phyloP scores from a whole-genome alignment of 768 basidiomycete species.

The Mycena vulgaris region DNA sequence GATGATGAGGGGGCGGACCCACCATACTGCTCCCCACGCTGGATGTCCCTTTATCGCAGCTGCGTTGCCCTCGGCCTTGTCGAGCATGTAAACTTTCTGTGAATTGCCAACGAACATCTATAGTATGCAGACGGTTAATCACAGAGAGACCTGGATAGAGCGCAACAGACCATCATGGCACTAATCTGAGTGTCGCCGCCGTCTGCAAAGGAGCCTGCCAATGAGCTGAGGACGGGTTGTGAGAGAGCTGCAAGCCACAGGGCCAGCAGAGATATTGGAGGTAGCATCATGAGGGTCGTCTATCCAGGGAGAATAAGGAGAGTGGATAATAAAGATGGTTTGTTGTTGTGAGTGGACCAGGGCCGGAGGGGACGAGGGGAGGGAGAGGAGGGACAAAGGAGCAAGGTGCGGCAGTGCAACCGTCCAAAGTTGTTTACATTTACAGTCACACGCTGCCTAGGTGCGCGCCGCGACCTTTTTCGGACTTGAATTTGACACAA shows the following conservation, averaged over 20 bases:
- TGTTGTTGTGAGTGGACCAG: too few relatives aligned
- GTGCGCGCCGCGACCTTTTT: too few relatives aligned
- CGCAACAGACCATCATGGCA: conserved; percentile 55
- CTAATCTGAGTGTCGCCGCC: conserved; percentile 55
- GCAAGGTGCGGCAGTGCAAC: too few relatives aligned
- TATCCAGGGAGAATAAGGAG: conserved; percentile 3
- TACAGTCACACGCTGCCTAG: too few relatives aligned
- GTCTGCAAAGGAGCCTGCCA: conserved; percentile 54
- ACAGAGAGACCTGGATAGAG: too few relatives aligned
- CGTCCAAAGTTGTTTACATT: too few relatives aligned
- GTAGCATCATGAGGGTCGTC: conserved; percentile 28
- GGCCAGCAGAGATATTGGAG: conserved; percentile 42
- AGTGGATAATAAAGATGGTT: conserved; percentile 2
- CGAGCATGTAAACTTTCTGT: conserved; percentile 82
- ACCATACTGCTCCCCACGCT: conserved; percentile 65
- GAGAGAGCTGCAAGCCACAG: conserved; percentile 45
- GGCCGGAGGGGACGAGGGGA: neutral
- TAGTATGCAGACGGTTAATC: neutral
- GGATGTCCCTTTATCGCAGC: conserved; percentile 70
- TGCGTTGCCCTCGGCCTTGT: conserved; percentile 80
- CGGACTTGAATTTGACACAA: too few relatives aligned
- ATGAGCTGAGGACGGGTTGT: conserved; percentile 43
- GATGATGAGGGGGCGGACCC: neutral
- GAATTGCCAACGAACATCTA: conserved; percentile 80
- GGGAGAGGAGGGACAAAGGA: neutral